These are phyloP conservation scores for Alloascoidea africana DNA, from an alignment of 805 yeast genomes.

Conservation along the genomic window DNA sequence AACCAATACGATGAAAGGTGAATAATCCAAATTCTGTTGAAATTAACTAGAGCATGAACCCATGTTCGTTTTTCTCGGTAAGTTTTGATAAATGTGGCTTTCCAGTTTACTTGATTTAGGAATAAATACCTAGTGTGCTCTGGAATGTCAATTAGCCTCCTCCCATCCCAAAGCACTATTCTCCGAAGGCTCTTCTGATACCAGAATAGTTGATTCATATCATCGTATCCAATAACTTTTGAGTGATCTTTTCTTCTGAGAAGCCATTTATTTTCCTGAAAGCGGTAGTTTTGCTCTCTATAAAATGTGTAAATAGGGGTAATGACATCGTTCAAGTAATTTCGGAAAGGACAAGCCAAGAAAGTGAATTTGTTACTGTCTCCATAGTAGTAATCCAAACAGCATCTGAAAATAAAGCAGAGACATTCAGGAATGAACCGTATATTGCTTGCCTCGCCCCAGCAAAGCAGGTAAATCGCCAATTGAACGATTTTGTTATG, in stretches of 20 bases:
- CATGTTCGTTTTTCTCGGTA: slow-evolving; percentile 63
- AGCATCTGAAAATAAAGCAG: slow-evolving; percentile 74
- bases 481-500: slow-evolving; percentile 47
- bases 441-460: slow-evolving; percentile 86
- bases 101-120: slow-evolving; percentile 49
- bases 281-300: slow-evolving; percentile 35
- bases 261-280: slow-evolving; percentile 26
- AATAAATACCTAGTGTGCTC: slow-evolving; percentile 38
- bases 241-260: slow-evolving; percentile 49
- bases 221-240: slow-evolving; percentile 72
- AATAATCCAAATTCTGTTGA: slow-evolving; percentile 67
- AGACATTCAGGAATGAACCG: slow-evolving; percentile 84
- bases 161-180: slow-evolving; percentile 30
- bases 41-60: slow-evolving; percentile 59
- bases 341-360: slow-evolving; percentile 16
- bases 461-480: slow-evolving; percentile 53
- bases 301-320: slow-evolving; percentile 61
- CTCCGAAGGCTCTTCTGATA: slow-evolving; percentile 51
- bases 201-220: slow-evolving; percentile 83
- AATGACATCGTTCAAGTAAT: slow-evolving; percentile 51
- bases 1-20: slow-evolving; percentile 69
- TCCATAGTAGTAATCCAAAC: slow-evolving; percentile 48
- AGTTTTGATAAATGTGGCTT: slow-evolving; percentile 54
- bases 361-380: slow-evolving; percentile 19
- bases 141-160: slow-evolving; percentile 35